Evolutionary conservation across 768 basidiomycete genomes (phyloP).

Genomic region (Phanerochaete sordida): DNA sequence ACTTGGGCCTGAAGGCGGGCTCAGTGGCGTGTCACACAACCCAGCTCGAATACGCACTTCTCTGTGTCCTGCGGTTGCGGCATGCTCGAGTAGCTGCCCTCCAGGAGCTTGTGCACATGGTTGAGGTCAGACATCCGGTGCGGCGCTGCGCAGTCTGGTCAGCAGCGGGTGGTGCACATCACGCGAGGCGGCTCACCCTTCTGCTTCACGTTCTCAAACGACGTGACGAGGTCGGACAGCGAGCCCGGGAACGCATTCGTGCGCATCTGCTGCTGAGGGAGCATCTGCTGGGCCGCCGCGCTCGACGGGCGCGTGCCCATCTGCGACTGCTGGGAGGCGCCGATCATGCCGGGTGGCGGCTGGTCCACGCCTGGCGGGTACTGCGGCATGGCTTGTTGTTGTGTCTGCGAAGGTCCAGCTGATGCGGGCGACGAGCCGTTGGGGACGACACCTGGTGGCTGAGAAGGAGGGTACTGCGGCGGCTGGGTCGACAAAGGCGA

Average conservation of each 20-base stretch:
- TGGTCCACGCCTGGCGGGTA: slow-evolving; percentile 59
- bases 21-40: too few relatives aligned
- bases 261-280: slow-evolving; percentile 32
- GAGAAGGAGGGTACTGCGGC: slow-evolving; percentile 2
- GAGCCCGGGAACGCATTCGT: slow-evolving; percentile 71
- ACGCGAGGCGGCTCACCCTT: slow-evolving; percentile 56
- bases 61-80: slow-evolving; percentile 95
- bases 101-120: slow-evolving; percentile 89
- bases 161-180: not conserved
- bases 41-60: slow-evolving; percentile 64
- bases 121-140: slow-evolving; percentile 84
- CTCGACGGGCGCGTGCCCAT: slow-evolving; percentile 49
- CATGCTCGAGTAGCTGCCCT: slow-evolving; percentile 83
- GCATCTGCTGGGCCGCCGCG: slow-evolving; percentile 41
- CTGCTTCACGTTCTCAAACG: slow-evolving; percentile 95
- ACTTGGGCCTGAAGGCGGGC: slow-evolving; percentile 96
- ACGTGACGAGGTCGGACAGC: slow-evolving; percentile 87
- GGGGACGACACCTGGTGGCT: not conserved
- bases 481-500: slow-evolving; percentile 24
- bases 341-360: slow-evolving; percentile 22
- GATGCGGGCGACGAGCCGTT: slow-evolving; percentile 29
- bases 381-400: slow-evolving; percentile 36
- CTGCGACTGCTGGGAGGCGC: slow-evolving; percentile 22
- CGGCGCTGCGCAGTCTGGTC: slow-evolving; percentile 42
- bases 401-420: slow-evolving; percentile 10